Conservation (phyloP, 352 stramenopile genomes). For the Phytophthora megakarya region DNA sequence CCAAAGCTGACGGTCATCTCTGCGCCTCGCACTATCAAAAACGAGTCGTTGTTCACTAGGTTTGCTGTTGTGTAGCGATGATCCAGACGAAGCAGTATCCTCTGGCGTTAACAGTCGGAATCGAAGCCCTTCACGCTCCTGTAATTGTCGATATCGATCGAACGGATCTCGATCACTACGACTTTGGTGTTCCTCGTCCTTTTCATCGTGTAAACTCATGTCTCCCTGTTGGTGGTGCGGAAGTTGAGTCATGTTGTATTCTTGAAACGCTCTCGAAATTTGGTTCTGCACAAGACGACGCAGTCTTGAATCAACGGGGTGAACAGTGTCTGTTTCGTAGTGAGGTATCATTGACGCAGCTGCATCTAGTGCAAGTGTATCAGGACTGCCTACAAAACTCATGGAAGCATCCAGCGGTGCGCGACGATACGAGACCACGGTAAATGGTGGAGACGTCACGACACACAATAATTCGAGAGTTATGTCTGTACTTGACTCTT, state of each 20-base stretch:
- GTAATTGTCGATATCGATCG: conserved; percentile 26
- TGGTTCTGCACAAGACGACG: conserved; percentile 41
- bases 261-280: conserved; percentile 46
- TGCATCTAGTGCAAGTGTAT: conserved; percentile 7
- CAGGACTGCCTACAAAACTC: not conserved
- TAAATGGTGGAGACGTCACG: conserved; percentile 48
- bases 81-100: conserved; percentile 14
- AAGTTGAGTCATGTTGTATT: conserved; percentile 39
- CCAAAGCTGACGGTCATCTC: conserved; percentile 13
- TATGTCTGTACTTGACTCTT: not conserved
- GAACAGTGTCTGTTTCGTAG: conserved; percentile 26
- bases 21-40: conserved; percentile 24
- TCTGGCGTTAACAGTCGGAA: conserved; percentile 28
- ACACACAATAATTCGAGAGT: conserved; percentile 37
- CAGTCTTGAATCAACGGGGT: conserved; percentile 25
- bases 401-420: conserved; percentile 21
- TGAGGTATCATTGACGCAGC: conserved; percentile 15
- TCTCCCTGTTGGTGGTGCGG: not conserved
- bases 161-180: not conserved
- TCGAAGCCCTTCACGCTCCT: conserved; percentile 32
- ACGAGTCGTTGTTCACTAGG: conserved; percentile 22
- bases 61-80: conserved; percentile 10
- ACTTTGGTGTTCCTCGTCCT: not conserved
- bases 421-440: conserved; percentile 50
- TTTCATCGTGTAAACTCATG: not conserved